Percentiles rank a stretch among this genome's conserved stretches.
Conservation (phyloP, 1,284 basidiomycete genomes). For the Puccinia novopanici region DNA sequence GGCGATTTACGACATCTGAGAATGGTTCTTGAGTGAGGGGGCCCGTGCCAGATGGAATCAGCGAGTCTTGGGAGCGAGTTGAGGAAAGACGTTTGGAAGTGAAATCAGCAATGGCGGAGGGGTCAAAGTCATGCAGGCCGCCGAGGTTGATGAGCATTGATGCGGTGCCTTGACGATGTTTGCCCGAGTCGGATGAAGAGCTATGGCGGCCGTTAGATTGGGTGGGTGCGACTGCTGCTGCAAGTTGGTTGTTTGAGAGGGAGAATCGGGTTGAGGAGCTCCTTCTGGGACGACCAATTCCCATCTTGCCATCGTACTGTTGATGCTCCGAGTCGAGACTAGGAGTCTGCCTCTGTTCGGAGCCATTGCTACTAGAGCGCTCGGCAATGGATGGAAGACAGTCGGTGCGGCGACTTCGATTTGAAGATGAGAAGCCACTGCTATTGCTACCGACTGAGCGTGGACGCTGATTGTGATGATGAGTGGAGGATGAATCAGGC, state of each 20-base stretch:
- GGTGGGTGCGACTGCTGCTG: not conserved
- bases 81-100: not conserved
- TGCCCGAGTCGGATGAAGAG: not conserved
- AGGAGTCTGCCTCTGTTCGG: not conserved
- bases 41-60: not conserved
- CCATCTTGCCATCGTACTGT: not conserved
- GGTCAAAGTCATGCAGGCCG: not conserved
- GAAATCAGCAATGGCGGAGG: not conserved
- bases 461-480: not conserved
- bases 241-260: not conserved
- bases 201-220: not conserved
- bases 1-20: not conserved
- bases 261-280: slow-evolving; percentile 13
- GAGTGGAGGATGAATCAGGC: not conserved
- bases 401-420: not conserved
- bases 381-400: slow-evolving; percentile 14
- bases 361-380: not conserved
- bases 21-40: not conserved
- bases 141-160: slow-evolving; percentile 9
- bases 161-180: not conserved
- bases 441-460: not conserved
- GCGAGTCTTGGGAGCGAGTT: not conserved
- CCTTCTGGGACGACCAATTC: not conserved
- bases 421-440: not conserved
- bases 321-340: not conserved